Evolutionary conservation across 495 filamentous ascomycete genomes (phyloP).

Genomic region (Recurvomyces mirabilis): DNA sequence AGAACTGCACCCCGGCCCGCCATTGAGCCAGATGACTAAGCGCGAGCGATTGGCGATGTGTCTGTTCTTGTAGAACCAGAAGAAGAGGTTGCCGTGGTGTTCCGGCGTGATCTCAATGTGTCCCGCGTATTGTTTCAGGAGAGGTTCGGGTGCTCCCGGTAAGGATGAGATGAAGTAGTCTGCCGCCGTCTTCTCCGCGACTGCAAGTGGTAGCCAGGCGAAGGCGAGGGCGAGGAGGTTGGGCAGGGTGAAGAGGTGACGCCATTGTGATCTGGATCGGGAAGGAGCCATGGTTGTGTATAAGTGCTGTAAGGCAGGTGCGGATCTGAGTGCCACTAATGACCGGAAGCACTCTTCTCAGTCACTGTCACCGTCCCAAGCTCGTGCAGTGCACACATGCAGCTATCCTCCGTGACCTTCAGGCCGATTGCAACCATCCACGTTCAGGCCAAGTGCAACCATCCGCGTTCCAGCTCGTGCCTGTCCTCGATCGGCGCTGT

Average conservation of each 20-base stretch:
- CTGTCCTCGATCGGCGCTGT: no score
- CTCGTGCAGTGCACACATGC: no score
- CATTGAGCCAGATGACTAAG: conserved; percentile 95
- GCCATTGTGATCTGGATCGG: not conserved
- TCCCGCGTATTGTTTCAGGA: conserved; percentile 95
- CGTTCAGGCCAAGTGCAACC: no score
- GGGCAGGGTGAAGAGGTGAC: not conserved
- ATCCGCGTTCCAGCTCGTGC: no score
- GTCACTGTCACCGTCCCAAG: no score
- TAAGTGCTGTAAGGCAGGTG: no score
- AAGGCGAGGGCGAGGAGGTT: not conserved
- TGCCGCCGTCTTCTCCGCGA: conserved; percentile 47
- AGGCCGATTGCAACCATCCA: no score
- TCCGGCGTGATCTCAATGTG: conserved; percentile 81
- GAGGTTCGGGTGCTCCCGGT: conserved; percentile 71
- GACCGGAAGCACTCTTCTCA: no score
- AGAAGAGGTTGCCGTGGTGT: conserved; percentile 87
- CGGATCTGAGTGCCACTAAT: no score
- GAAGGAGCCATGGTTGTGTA: no score
- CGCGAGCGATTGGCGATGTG: conserved; percentile 88
- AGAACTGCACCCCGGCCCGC: conserved; percentile 90
- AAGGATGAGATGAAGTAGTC: conserved; percentile 83
- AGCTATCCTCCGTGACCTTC: no score
- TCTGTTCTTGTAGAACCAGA: conserved; percentile 93
- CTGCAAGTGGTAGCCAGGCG: not conserved